These are phyloP conservation scores for Penicillium digitatum DNA, from an alignment of 2,329 filamentous ascomycete species.

Conservation along the genomic window DNA sequence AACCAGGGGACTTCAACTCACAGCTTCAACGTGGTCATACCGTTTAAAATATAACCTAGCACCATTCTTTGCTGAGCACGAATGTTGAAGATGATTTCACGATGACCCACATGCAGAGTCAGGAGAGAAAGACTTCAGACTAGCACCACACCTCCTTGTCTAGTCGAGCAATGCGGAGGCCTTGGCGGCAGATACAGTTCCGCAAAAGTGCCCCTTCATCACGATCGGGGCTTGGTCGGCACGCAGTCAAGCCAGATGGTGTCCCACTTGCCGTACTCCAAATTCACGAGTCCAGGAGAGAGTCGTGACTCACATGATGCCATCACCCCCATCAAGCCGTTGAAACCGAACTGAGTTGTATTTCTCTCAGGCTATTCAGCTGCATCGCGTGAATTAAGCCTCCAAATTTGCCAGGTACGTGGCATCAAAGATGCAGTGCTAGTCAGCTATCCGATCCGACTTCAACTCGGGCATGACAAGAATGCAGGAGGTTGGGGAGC, in stretches of 20 bases:
- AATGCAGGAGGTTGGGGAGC: constrained; percentile 9
- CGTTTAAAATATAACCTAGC: neutral
- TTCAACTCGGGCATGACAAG: neutral
- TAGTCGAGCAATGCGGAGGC: neutral
- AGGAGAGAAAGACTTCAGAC: neutral
- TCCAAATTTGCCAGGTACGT: constrained; percentile 12
- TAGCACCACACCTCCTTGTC: neutral
- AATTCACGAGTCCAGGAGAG: neutral
- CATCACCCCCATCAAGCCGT: neutral
- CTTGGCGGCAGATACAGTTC: neutral
- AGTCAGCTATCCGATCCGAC: neutral
- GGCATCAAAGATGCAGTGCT: constrained; percentile 1
- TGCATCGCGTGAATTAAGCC: constrained; percentile 13
- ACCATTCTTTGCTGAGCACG: neutral
- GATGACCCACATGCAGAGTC: neutral
- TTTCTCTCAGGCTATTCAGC: neutral
- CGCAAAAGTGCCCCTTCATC: neutral
- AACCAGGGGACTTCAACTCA: neutral
- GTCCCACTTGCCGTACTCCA: neutral
- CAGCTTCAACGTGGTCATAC: neutral
- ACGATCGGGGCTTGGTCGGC: neutral
- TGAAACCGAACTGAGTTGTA: neutral
- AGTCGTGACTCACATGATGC: neutral
- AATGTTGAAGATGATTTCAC: neutral
- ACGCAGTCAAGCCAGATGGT: neutral